These are phyloP conservation scores for Oropetium thomaeum DNA, from an alignment of 176 grass and related monocot species.

Conservation along the genomic window DNA sequence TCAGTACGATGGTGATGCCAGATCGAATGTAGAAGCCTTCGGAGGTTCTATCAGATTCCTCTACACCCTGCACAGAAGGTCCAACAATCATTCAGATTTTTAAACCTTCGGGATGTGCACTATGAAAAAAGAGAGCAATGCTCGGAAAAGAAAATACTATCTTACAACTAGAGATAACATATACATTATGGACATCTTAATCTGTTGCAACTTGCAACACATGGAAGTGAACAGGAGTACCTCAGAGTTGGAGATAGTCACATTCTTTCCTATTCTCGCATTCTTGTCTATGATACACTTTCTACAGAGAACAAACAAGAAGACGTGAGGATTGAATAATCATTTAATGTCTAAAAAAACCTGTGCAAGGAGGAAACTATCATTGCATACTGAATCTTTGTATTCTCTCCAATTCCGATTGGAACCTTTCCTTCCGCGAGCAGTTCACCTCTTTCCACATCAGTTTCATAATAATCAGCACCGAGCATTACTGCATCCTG, in stretches of 20 bases:
- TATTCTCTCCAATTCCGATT: conserved; percentile 82
- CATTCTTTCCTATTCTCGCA: conserved; percentile 82
- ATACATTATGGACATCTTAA: neutral
- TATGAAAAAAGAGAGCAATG: neutral
- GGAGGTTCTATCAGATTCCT: conserved; percentile 66
- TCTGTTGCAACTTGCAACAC: neutral
- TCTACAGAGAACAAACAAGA: conserved; percentile 33
- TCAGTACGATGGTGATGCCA: conserved; percentile 78
- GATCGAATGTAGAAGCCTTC: conserved; percentile 93
- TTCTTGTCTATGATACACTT: conserved; percentile 96
- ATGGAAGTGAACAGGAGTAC: conserved; percentile 35
- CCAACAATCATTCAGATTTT: conserved; percentile 12
- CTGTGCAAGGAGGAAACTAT: conserved; percentile 21
- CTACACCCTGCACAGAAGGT: conserved; percentile 57
- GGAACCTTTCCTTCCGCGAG: conserved; percentile 76
- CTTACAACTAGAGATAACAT: neutral
- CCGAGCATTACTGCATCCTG: conserved; percentile 93
- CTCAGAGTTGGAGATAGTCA: conserved; percentile 67
- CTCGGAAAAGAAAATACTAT: neutral
- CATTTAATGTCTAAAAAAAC: neutral
- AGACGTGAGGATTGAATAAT: conserved; percentile 15
- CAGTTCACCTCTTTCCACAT: conserved; percentile 51
- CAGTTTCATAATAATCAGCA: conserved; percentile 89
- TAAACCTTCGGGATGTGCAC: neutral
- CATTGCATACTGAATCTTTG: conserved; percentile 61